These are phyloP conservation scores for Elsinoe batatas DNA, from an alignment of 2,329 filamentous ascomycete species.

Conservation along the genomic window DNA sequence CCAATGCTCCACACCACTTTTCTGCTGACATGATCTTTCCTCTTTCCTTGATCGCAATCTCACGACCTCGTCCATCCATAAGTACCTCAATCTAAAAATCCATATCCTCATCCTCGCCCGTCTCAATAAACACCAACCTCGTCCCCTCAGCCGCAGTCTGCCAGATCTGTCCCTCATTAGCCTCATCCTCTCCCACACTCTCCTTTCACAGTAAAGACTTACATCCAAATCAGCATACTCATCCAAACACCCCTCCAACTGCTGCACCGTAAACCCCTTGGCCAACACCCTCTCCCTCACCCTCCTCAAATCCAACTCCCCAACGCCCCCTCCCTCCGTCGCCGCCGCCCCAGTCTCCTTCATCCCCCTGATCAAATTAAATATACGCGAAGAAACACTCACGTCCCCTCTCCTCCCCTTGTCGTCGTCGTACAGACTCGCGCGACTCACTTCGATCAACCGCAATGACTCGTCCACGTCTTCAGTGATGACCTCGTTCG, in stretches of 20 bases:
- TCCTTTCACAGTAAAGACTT: slow-evolving; percentile 39
- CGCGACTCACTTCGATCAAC: slow-evolving; percentile 86
- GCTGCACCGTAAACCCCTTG: slow-evolving; percentile 93
- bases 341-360: slow-evolving; percentile 72
- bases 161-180: slow-evolving; percentile 40
- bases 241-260: slow-evolving; percentile 75
- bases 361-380: slow-evolving; percentile 83
- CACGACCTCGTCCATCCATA: too few species aligned
- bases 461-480: slow-evolving; percentile 93
- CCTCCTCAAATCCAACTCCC: slow-evolving; percentile 77
- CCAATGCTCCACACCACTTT: background rate
- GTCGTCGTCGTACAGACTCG: slow-evolving; percentile 69
- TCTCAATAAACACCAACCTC: slow-evolving; percentile 45
- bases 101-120: slow-evolving; percentile 36
- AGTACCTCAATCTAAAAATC: slow-evolving; percentile 16
- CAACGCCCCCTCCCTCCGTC: slow-evolving; percentile 58
- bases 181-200: background rate
- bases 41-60: too few species aligned
- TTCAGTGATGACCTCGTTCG: slow-evolving; percentile 71
- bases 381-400: slow-evolving; percentile 82
- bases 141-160: slow-evolving; percentile 47
- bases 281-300: slow-evolving; percentile 87
- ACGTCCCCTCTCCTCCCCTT: slow-evolving; percentile 51
- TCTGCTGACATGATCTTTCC: background rate
- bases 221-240: slow-evolving; percentile 86